Base-by-base conservation (phyloP, 2,329 filamentous ascomycete genomes). In the Atkinsonella hypoxylon region DNA sequence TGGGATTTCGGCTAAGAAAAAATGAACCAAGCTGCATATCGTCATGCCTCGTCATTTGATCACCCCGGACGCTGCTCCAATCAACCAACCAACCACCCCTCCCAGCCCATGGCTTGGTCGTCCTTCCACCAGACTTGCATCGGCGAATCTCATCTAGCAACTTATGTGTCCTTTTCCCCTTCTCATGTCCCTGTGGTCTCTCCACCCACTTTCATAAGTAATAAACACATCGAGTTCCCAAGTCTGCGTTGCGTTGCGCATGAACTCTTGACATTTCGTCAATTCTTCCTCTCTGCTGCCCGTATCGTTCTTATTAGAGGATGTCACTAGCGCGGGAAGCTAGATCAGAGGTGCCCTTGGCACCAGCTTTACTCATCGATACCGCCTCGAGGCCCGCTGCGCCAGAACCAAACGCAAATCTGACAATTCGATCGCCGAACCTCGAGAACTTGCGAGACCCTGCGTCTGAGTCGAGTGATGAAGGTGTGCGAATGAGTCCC, bases 391-490 rank as follows among this genome's bases (percentile, higher is more conserved):
- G 38, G 12, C 31, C 38, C 5, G 18, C 20, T 18, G 42, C 38
- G 2, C 12, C 40, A 26, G 40, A 30, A 34, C 20, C 50, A 34
- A 38, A 17, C 20, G 10, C 45, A 4, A 31, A 12, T 11, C 13
- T 18, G n/a, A 45, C 18, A 18, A n/a, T 12, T 20, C 45, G 51
- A 20, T 39, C 38, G 18, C 8, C 38, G 11, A 42, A 26, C 47
- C 45, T 49, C 48, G 48, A 31, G 20, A 18, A 31, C n/a, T 15
- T 42, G 18, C 56, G 49, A 41, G 56, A 59, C 2, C 59, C 55
- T 10, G 54, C 55, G 34, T 67, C 64, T 41, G 67, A 68, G 31
- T 68, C 66, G 12, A 67, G 65, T 55, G 66, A 68, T 50, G 65
- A 68, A 45, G 63, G 63, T 7, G 53, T 65, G 44, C 61, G 58